Evolutionary conservation across 2,329 filamentous ascomycete genomes (phyloP), one percentile per base, ranked within the genome.

Genomic region (Colletotrichum sp.): DNA sequence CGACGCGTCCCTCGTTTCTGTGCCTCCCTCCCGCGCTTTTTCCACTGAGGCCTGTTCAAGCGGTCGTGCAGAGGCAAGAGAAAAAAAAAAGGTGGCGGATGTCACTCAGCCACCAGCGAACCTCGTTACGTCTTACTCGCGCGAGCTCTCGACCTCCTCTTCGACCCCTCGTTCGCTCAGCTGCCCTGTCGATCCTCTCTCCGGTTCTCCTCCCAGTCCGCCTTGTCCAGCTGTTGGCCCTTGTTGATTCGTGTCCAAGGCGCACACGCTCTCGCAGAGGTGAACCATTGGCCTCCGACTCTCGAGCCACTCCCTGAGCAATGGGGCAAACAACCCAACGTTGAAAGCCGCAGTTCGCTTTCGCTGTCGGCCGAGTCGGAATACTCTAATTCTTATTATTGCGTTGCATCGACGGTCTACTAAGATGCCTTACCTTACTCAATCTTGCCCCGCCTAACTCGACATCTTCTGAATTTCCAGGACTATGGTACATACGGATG

Each of bases 151-250:
- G 28, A 30, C 32, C 28, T 16, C 34, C n/a, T 28, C 30, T 24
- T 59, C 34, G 30, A 55, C 34, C 30, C 43, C 26, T 36, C 7
- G 18, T 16, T 34, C 64, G 56, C 66, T 62, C 70, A 62, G 59
- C 59, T 62, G 30, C 59, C 56, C 56, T 59, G 56, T 59, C 30
- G 16, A 21, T 62, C 28, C 28, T 21, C 59, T 36, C 32, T 24
- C 5, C 3, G 58, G 7, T 48, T 34, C 56, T 73, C 36, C 18
- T 58, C 18, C 16, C 38, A 75, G 56, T 73, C 58, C 73, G 73
- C 73, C 73, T 75, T 75, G 73, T 73, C 36, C 69, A 73, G 63
- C 43, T 64, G 58, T 48, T 73, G 73, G 73, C 63, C 73, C 73
- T 28, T 63, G 69, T 73, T 55, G 28, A 48, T 48, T 56, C 55